Conservation (phyloP, 805 yeast genomes). For the Saccharomycopsis javanensis region DNA sequence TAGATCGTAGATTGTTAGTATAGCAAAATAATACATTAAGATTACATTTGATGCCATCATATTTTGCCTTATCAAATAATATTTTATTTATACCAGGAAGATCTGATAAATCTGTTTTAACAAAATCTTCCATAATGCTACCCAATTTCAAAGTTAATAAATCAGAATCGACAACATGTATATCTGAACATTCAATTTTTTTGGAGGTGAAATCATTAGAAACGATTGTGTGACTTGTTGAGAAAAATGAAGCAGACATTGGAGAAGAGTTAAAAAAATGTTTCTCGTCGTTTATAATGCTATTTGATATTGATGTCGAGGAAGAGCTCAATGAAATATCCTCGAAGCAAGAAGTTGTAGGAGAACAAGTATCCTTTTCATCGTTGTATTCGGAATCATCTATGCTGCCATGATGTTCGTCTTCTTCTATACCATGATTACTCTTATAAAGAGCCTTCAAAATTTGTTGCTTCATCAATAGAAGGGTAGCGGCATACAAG, state of each 20-base stretch:
- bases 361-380: not conserved
- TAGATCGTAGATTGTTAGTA: not conserved
- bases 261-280: not conserved
- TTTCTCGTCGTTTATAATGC: not conserved
- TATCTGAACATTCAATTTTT: not conserved
- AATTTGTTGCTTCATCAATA: slow-evolving; percentile 29
- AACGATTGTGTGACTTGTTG: not conserved
- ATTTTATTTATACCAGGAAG: not conserved
- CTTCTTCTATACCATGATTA: slow-evolving; percentile 4
- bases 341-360: not conserved
- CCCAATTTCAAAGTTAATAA: not conserved
- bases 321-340: slow-evolving; percentile 1
- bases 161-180: not conserved
- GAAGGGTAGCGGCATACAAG: slow-evolving; percentile 48
- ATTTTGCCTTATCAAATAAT: not conserved
- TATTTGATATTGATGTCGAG: not conserved
- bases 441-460: slow-evolving; percentile 24
- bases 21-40: not conserved
- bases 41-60: not conserved
- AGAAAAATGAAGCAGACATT: not conserved
- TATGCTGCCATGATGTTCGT: not conserved
- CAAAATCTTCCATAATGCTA: not conserved
- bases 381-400: not conserved
- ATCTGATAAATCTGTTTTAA: not conserved
- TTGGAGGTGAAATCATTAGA: not conserved